Evolutionary conservation across 345 rosid species (phyloP).

Genomic region (Jatropha curcas): DNA sequence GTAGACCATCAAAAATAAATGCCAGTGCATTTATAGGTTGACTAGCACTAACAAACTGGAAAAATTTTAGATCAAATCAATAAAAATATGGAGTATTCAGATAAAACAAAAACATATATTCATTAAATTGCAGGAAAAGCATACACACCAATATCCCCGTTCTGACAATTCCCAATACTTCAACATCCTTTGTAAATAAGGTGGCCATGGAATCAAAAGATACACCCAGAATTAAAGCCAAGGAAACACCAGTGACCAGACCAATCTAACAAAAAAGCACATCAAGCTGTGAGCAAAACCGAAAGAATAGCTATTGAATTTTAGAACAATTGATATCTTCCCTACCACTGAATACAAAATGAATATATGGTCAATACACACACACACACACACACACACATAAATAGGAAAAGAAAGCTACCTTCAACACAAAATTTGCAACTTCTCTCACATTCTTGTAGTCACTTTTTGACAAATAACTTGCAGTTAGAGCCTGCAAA

Average conservation of each 20-base stretch:
- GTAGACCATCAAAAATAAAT: constrained; percentile 90
- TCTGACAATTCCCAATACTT: constrained; percentile 66
- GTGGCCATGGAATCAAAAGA: constrained; percentile 71
- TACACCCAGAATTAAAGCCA: constrained; percentile 69
- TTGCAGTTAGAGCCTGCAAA: constrained; percentile 76
- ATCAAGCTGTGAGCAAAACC: constrained; percentile 14
- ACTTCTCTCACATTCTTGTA: constrained; percentile 64
- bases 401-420: constrained; percentile 1
- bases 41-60: constrained; percentile 80
- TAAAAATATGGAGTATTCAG: not conserved
- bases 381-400: not conserved
- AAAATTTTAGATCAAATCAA: constrained; percentile 9
- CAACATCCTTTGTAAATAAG: constrained; percentile 76
- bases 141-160: constrained; percentile 72
- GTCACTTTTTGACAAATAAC: constrained; percentile 70
- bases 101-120: not conserved
- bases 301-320: not conserved
- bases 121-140: not conserved
- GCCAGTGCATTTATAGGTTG: constrained; percentile 93
- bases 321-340: not conserved
- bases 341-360: not conserved
- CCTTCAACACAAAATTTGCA: constrained; percentile 74
- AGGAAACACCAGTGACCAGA: constrained; percentile 54
- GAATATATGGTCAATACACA: not conserved
- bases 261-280: constrained; percentile 59